These are phyloP conservation scores for Trametes versicolor DNA, from an alignment of 1,284 basidiomycete species.

Conservation along the genomic window DNA sequence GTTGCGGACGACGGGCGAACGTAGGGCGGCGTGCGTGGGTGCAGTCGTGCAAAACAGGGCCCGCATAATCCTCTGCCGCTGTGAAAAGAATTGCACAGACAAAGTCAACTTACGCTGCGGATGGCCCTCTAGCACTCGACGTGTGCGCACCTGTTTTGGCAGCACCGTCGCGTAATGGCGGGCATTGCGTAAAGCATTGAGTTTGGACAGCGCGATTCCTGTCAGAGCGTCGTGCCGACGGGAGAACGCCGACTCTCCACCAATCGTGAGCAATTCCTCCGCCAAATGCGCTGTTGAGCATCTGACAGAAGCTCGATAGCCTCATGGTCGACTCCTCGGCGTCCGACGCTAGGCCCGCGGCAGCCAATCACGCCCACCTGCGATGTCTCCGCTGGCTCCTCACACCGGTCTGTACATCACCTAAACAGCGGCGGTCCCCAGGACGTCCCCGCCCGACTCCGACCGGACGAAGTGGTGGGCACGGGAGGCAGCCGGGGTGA, in stretches of 20 bases:
- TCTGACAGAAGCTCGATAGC: conserved; percentile 21
- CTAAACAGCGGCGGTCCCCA: background rate
- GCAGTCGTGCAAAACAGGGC: background rate
- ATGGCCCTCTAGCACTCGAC: background rate
- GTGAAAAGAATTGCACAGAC: background rate
- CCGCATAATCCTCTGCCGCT: background rate
- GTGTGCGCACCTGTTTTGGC: background rate
- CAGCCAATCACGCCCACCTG: conserved; percentile 1
- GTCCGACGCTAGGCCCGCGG: conserved; percentile 6
- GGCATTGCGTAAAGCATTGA: background rate
- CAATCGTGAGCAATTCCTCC: background rate
- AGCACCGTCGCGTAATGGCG: background rate
- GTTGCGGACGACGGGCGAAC: background rate
- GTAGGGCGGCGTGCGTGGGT: conserved; percentile 2
- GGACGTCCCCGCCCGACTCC: background rate
- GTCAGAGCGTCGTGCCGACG: background rate
- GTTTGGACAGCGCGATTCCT: background rate
- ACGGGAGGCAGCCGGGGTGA: background rate
- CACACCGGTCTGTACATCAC: background rate
- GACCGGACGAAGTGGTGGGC: background rate
- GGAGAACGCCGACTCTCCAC: background rate
- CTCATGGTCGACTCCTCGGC: conserved; percentile 23
- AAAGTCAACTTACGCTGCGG: background rate
- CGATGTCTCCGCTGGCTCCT: too few species aligned
- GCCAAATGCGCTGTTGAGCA: conserved; percentile 2